Evolutionary conservation across 768 basidiomycete genomes (phyloP).

Genomic region (Tylopilus plumbeoviolaceoides): DNA sequence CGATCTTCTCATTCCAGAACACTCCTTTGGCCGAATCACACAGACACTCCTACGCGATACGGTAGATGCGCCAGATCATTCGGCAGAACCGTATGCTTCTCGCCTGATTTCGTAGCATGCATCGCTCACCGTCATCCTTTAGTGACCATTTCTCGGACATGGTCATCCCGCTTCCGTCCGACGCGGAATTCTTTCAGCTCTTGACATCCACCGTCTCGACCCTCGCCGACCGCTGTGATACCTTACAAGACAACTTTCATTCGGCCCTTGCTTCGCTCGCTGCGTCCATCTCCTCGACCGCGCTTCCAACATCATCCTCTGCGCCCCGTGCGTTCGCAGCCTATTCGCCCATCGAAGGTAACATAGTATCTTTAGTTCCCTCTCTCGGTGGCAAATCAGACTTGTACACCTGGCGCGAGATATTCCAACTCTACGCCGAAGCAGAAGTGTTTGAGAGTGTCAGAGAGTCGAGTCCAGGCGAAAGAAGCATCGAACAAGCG

Average conservation of each 20-base stretch:
- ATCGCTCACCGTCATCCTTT: neutral
- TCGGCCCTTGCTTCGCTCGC: constrained; percentile 47
- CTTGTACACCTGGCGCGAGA: constrained; percentile 84
- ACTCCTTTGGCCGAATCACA: constrained; percentile 2
- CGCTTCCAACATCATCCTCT: constrained; percentile 31
- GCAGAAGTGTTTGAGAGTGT: constrained; percentile 79
- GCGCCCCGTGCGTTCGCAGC: constrained; percentile 30
- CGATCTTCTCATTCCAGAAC: constrained; percentile 15
- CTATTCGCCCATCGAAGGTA: constrained; percentile 24
- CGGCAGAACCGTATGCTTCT: constrained; percentile 8
- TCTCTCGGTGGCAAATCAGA: constrained; percentile 42
- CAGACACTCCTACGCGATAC: constrained; percentile 3
- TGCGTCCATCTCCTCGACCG: constrained; percentile 28
- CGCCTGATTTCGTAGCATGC: neutral
- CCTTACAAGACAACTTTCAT: constrained; percentile 49
- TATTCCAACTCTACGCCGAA: constrained; percentile 85
- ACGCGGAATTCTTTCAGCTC: constrained; percentile 75
- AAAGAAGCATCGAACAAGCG: constrained; percentile 63
- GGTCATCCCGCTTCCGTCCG: constrained; percentile 76
- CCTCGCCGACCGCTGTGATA: constrained; percentile 47
- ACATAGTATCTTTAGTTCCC: constrained; percentile 38
- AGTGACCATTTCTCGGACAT: constrained; percentile 41
- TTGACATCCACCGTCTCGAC: constrained; percentile 58
- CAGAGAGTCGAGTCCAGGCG: constrained; percentile 60
- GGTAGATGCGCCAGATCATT: neutral